Base-by-base conservation (phyloP, 2,329 filamentous ascomycete species). In the Sphaerulina vaccinii region DNA sequence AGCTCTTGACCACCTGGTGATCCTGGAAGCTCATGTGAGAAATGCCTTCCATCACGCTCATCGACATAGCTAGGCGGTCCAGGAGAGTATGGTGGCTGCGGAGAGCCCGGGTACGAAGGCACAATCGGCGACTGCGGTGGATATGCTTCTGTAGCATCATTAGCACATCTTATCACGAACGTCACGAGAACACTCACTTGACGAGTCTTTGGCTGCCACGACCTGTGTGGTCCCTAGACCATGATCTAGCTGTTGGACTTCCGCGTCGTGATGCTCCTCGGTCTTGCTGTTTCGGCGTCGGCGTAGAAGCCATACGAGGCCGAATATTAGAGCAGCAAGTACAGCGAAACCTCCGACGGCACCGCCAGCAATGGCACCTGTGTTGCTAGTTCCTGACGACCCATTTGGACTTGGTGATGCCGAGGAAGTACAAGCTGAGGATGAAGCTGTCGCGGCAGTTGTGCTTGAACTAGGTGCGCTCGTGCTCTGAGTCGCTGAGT, bases 361-460 rank as follows among this genome's bases (percentile, higher is more conserved):
- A 23, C 50, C 43, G 15, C 50, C 50, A 11, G 44, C 43, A 15
- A 49, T 48, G 19, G 42, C 50, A 15, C 50, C 50, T 3, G 44
- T 43, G 19, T 52, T n/a, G n/a, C n/a, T n/a, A n/a, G n/a, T 22
- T 5, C 2, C 23, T n/a, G 38, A 35, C 16, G 27, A 42, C 5
- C 9, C 5, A 18, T 16, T 29, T 29, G 27, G 19, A 29, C 16
- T 24, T 23, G 38, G 24, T 18, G 22, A 18, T 49, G 41, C 19
- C 15, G 41, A 16, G n/a, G 27, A 33, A 11, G 41, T 13, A 29
- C 7, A 29, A 7, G 27, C 27, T 29, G 27, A 7, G 7, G 27
- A 13, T 29, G 27, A 29, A 29, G 27, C 13, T 13, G 27, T 7
- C 7, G 27, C 13, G 27, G 27, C 7, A 13, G 27, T 13, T 29